Percentiles rank a stretch among this genome's conserved stretches.
These are phyloP conservation scores for Gracilaria gracilis DNA, from an alignment of 23 red algal genomes.

Conservation along the genomic window DNA sequence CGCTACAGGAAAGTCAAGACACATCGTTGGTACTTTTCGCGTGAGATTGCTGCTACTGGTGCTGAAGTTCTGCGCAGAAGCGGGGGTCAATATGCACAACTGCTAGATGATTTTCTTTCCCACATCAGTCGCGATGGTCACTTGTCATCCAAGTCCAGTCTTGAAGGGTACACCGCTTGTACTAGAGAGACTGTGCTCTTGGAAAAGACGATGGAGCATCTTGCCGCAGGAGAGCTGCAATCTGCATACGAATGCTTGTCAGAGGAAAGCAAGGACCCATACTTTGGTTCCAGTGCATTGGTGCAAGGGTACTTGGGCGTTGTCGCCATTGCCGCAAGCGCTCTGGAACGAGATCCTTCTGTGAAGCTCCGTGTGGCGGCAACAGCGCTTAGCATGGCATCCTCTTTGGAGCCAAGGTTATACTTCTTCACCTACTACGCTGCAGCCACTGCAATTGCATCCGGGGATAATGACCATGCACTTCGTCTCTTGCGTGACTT, in stretches of 20 bases:
- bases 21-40: constrained; percentile 65
- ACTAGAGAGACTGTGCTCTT: constrained; percentile 39
- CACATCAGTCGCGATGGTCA: constrained; percentile 66
- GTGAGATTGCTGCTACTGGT: constrained; percentile 57
- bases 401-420: constrained; percentile 46
- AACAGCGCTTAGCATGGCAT: constrained; percentile 24
- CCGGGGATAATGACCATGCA: constrained; percentile 49
- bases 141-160: constrained; percentile 22
- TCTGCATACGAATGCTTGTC: constrained; percentile 43
- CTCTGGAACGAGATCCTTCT: constrained; percentile 32
- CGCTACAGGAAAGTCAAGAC: constrained; percentile 49
- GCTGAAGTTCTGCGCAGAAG: constrained; percentile 63
- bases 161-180: constrained; percentile 35
- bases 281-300: constrained; percentile 43
- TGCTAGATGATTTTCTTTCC: constrained; percentile 65
- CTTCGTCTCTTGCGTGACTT: constrained; percentile 50
- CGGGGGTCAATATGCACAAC: constrained; percentile 15
- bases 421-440: constrained; percentile 67
- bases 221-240: constrained; percentile 27
- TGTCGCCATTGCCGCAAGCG: constrained; percentile 41
- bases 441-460: constrained; percentile 54
- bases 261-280: constrained; percentile 35
- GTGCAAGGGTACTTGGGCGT: constrained; percentile 67
- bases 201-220: constrained; percentile 26
- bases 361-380: constrained; percentile 42